phyloP scores from a whole-genome alignment of 768 basidiomycete genomes.

The Kwoniella heveanensis region DNA sequence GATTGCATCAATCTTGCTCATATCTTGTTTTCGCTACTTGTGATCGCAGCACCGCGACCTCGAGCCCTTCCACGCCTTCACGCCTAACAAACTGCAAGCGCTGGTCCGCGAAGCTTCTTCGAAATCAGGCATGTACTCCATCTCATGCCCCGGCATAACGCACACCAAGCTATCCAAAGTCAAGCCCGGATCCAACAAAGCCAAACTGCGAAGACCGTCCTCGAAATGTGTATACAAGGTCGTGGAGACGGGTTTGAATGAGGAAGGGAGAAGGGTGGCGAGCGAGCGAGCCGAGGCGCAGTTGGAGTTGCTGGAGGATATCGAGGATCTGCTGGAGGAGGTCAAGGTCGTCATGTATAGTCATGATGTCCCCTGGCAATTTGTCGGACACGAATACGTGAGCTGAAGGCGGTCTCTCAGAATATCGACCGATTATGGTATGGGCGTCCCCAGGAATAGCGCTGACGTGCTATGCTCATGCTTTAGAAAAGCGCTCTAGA shows the following conservation, averaged over 20 bases:
- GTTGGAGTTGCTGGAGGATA: constrained; percentile 39
- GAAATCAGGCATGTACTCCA: constrained; percentile 46
- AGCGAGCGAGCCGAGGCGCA: constrained; percentile 43
- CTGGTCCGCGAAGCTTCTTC: constrained; percentile 29
- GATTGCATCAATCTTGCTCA: constrained; percentile 11
- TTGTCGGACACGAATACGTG: constrained; percentile 53
- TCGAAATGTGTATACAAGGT: constrained; percentile 33
- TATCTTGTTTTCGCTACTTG: background rate
- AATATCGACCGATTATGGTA: too few species aligned
- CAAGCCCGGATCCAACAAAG: background rate
- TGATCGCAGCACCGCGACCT: constrained; percentile 41
- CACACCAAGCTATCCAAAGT: background rate
- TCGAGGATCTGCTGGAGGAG: constrained; percentile 38
- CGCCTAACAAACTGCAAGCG: constrained; percentile 27
- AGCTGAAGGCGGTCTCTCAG: too few species aligned
- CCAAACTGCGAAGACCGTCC: constrained; percentile 7
- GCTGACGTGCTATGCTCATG: background rate
- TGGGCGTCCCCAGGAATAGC: too few species aligned
- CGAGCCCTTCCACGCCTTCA: constrained; percentile 48
- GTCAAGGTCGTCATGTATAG: constrained; percentile 47
- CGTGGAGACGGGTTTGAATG: constrained; percentile 39
- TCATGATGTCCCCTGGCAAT: constrained; percentile 53
- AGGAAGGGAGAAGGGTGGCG: constrained; percentile 38
- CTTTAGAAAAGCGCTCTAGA: constrained; percentile 49
- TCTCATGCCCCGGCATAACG: constrained; percentile 38